These are phyloP conservation scores for Peronospora destructor DNA, from an alignment of 352 stramenopile species.

Conservation along the genomic window DNA sequence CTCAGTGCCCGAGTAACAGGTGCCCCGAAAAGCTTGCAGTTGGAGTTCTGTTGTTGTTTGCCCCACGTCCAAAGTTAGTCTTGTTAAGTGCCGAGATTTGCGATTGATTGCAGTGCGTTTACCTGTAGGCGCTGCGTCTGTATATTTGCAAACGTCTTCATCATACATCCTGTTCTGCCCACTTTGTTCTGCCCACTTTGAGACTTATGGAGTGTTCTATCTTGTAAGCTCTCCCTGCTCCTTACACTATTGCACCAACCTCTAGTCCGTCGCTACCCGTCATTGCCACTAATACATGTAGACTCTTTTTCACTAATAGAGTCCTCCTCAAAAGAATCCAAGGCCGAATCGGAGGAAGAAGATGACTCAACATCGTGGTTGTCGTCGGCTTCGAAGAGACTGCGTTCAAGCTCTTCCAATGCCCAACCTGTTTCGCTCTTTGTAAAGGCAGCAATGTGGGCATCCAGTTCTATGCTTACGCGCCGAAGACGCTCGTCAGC, in stretches of 20 bases:
- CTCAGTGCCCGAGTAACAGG: not conserved
- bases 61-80: slow-evolving; percentile 8
- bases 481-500: slow-evolving; percentile 37
- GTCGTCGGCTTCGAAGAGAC: slow-evolving; percentile 36
- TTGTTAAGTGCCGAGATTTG: too few relatives aligned
- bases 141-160: slow-evolving; percentile 27
- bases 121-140: not conserved
- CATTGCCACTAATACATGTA: slow-evolving; percentile 4
- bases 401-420: slow-evolving; percentile 65
- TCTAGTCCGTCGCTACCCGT: slow-evolving; percentile 7
- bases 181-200: too few relatives aligned
- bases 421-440: slow-evolving; percentile 75
- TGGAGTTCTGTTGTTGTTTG: slow-evolving; percentile 15
- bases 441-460: slow-evolving; percentile 31
- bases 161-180: not conserved
- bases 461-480: slow-evolving; percentile 33
- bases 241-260: not conserved
- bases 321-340: slow-evolving; percentile 21
- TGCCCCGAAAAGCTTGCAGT: slow-evolving; percentile 12
- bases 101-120: too few relatives aligned
- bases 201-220: slow-evolving; percentile 4
- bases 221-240: not conserved
- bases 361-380: slow-evolving; percentile 17
- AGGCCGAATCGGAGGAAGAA: slow-evolving; percentile 21
- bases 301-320: slow-evolving; percentile 29